These are phyloP conservation scores for Alternaria rosae DNA, from an alignment of 2,329 filamentous ascomycete genomes.

Conservation along the genomic window DNA sequence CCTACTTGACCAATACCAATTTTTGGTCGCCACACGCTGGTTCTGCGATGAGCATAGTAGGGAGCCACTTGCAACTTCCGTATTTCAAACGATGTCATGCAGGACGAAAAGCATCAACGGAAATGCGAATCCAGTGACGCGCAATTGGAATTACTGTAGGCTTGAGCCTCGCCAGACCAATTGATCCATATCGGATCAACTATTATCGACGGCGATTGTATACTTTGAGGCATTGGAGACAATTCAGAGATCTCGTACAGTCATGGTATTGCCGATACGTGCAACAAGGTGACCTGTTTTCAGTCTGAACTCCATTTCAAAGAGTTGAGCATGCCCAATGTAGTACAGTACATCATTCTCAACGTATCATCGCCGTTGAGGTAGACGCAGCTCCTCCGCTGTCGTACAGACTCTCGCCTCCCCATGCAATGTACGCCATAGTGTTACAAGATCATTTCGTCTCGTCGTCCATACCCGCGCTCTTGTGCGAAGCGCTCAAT, in stretches of 20 bases:
- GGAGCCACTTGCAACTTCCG: neutral
- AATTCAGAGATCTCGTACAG: neutral
- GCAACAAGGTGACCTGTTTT: neutral
- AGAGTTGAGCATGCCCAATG: conserved; percentile 6
- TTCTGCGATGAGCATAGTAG: neutral
- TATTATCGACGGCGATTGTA: neutral
- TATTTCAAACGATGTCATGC: neutral
- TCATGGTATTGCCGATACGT: neutral
- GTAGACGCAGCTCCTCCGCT: neutral
- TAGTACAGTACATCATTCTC: conserved; percentile 11
- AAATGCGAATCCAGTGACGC: neutral
- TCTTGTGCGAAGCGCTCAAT: neutral
- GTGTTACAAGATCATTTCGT: conserved; percentile 17
- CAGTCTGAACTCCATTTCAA: neutral
- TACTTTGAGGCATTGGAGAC: neutral
- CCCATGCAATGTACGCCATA: conserved; percentile 1
- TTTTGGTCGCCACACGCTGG: neutral
- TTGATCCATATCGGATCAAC: neutral
- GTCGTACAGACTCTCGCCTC: neutral
- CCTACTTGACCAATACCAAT: neutral
- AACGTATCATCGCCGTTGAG: neutral
- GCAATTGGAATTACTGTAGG: neutral
- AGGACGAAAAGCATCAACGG: neutral
- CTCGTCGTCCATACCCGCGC: conserved; percentile 5
- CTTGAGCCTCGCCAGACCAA: neutral